These are phyloP conservation scores for Boletellus ananas DNA, from an alignment of 768 basidiomycete species.

Conservation along the genomic window DNA sequence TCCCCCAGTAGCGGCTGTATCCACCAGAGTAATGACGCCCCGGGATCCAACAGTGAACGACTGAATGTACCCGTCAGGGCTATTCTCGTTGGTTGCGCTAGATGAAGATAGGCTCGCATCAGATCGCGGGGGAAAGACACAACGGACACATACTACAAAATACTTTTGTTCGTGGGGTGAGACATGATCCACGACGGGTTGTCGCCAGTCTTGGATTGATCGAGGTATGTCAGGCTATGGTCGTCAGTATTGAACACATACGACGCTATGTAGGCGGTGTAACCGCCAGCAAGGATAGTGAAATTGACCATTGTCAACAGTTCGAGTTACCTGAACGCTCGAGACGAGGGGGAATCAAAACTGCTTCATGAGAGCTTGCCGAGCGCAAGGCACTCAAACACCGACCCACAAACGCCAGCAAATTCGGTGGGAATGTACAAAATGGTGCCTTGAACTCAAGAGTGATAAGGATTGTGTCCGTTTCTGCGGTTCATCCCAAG, in stretches of 20 bases:
- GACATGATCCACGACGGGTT: slow-evolving; percentile 60
- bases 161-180: slow-evolving; percentile 52
- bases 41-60: slow-evolving; percentile 48
- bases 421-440: too few species aligned
- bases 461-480: too few species aligned
- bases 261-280: slow-evolving; percentile 54
- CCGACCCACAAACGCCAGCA: too few species aligned
- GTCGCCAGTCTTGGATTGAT: slow-evolving; percentile 39
- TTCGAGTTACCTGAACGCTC: too few species aligned
- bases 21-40: slow-evolving; percentile 45
- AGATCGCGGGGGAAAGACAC: background rate
- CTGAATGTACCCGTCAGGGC: slow-evolving; percentile 41
- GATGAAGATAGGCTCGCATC: background rate
- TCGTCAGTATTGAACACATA: slow-evolving; percentile 57
- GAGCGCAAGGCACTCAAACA: background rate
- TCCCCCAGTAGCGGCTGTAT: slow-evolving; percentile 49
- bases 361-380: background rate
- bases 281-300: slow-evolving; percentile 68
- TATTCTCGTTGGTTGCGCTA: slow-evolving; percentile 60
- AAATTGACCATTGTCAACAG: slow-evolving; percentile 60
- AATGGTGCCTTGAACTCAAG: too few species aligned
- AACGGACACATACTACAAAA: slow-evolving; percentile 52
- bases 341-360: too few species aligned
- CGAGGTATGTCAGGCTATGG: slow-evolving; percentile 43
- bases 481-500: too few species aligned